A percentile compares a stretch with the other conserved stretches of the same genome.
phyloP scores from a whole-genome alignment of 139 green algal species.

The Auxenochlorella protothecoides region DNA sequence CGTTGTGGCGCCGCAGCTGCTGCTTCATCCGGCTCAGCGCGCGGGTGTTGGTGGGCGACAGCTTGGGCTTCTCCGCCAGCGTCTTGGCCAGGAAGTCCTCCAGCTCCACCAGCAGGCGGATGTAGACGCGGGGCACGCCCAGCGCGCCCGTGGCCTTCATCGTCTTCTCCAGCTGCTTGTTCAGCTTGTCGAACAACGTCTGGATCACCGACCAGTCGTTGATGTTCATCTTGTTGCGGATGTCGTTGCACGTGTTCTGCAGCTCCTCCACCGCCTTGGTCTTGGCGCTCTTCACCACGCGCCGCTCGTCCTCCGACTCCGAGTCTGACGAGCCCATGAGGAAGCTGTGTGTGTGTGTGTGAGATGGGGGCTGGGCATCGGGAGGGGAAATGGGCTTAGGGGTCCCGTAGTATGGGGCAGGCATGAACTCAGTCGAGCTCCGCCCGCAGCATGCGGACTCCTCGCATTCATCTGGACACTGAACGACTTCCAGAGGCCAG shows the following conservation, averaged over 20 bases:
- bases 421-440: too few relatives aligned
- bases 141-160: slow-evolving; percentile 36
- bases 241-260: slow-evolving; percentile 65
- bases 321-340: slow-evolving; percentile 58
- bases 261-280: slow-evolving; percentile 85
- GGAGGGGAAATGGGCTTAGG: too few relatives aligned
- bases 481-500: too few relatives aligned
- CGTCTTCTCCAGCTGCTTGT: slow-evolving; percentile 93
- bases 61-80: slow-evolving; percentile 86
- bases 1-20: slow-evolving; percentile 92
- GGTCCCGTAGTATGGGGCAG: too few relatives aligned
- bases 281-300: slow-evolving; percentile 72
- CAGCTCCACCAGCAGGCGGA: slow-evolving; percentile 80
- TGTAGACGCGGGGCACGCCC: slow-evolving; percentile 63
- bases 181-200: slow-evolving; percentile 91
- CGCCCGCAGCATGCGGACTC: too few relatives aligned
- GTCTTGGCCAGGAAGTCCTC: slow-evolving; percentile 83
- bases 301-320: slow-evolving; percentile 67
- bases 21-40: slow-evolving; percentile 95
- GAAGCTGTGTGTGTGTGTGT: slow-evolving; percentile 37
- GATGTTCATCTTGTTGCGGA: slow-evolving; percentile 97
- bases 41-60: slow-evolving; percentile 86
- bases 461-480: too few relatives aligned
- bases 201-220: slow-evolving; percentile 94
- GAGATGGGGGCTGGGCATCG: too few relatives aligned